Percentiles rank a stretch among this genome's conserved stretches.
Conservation (phyloP, 1,139 yeast species). For the Yamadazyma sp. region DNA sequence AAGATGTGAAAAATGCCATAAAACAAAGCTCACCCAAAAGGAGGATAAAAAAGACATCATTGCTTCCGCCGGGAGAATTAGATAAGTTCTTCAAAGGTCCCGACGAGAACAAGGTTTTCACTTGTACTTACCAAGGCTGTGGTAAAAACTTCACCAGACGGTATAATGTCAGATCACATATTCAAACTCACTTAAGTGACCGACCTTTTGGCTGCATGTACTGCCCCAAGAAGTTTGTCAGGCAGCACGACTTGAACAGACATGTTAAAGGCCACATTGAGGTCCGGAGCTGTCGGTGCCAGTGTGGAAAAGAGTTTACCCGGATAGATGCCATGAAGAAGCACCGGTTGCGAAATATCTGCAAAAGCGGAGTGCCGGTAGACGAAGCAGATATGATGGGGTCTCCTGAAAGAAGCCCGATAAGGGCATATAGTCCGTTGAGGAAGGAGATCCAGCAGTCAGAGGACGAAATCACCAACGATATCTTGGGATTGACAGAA, state of each 20-base stretch:
- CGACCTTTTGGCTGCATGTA: constrained; percentile 70
- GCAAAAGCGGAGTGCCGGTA: constrained; percentile 56
- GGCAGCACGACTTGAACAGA: constrained; percentile 91
- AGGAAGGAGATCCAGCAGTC: constrained; percentile 6
- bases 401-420: constrained; percentile 9
- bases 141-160: constrained; percentile 83
- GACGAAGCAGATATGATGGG: constrained; percentile 11
- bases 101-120: constrained; percentile 62
- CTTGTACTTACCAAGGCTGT: constrained; percentile 78
- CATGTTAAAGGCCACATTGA: constrained; percentile 88
- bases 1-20: constrained; percentile 38
- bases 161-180: constrained; percentile 94
- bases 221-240: constrained; percentile 73
- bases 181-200: constrained; percentile 94
- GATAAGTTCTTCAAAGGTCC: constrained; percentile 86
- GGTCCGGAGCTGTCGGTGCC: constrained; percentile 68
- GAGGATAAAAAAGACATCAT: constrained; percentile 59
- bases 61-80: constrained; percentile 86
- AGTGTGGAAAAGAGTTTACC: constrained; percentile 90
- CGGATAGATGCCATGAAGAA: constrained; percentile 85
- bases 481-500: constrained; percentile 7
- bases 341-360: constrained; percentile 77
- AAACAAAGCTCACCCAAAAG: constrained; percentile 43
- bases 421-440: constrained; percentile 2
- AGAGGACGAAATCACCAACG: constrained; percentile 8